Conservation (phyloP, 169 alveolate genomes). For the Toxoplasma gondii region DNA sequence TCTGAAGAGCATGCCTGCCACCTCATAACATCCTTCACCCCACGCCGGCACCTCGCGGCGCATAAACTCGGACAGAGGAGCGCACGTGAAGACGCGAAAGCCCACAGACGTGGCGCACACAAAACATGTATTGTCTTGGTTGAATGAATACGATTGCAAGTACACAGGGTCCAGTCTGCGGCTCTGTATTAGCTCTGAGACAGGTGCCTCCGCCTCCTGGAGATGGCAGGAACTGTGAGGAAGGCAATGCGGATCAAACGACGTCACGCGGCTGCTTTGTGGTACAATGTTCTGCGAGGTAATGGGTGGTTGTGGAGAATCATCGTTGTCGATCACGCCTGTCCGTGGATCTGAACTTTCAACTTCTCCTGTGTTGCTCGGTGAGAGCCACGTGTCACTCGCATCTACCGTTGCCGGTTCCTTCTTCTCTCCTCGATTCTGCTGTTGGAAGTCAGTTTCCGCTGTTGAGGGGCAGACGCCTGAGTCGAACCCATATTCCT, state of each 20-base stretch:
- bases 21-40: constrained; percentile 34
- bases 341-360: not conserved
- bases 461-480: not conserved
- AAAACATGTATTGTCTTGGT: constrained; percentile 57
- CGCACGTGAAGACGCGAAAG: constrained; percentile 61
- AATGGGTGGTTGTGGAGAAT: not conserved
- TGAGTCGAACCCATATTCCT: not conserved
- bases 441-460: not conserved
- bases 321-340: not conserved
- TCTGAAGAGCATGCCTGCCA: constrained; percentile 63
- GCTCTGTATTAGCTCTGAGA: not conserved
- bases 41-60: constrained; percentile 50
- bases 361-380: not conserved
- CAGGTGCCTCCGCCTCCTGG: not conserved
- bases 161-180: constrained; percentile 43
- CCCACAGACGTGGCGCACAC: constrained; percentile 57
- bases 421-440: too few species aligned
- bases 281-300: not conserved
- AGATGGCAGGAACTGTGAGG: not conserved
- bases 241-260: not conserved
- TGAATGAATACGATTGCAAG: constrained; percentile 56
- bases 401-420: too few species aligned
- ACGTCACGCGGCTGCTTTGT: not conserved
- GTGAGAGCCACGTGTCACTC: too few species aligned
- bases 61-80: constrained; percentile 55